Conservation (phyloP, 2,329 filamentous ascomycete species). For the Lachnellula cervina region DNA sequence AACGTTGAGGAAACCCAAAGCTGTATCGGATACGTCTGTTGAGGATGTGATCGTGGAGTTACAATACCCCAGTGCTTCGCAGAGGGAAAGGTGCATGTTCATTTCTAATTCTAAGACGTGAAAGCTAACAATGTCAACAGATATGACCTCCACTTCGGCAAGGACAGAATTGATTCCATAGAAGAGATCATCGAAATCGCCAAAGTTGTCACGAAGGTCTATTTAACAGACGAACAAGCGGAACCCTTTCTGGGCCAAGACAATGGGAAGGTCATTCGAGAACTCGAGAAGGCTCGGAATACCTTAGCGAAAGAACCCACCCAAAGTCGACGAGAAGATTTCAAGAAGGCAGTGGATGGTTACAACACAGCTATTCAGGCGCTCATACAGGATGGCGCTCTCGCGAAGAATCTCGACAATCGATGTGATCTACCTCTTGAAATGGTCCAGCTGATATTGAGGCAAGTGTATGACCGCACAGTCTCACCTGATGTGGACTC, state of each 20-base stretch:
- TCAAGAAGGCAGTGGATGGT: slow-evolving; percentile 64
- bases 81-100: slow-evolving; percentile 56
- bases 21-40: slow-evolving; percentile 41
- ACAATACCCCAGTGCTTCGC: slow-evolving; percentile 75
- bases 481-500: slow-evolving; percentile 85
- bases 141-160: slow-evolving; percentile 72
- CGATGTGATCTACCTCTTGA: slow-evolving; percentile 66
- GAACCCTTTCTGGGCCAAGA: slow-evolving; percentile 52
- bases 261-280: slow-evolving; percentile 67
- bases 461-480: slow-evolving; percentile 85
- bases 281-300: slow-evolving; percentile 62
- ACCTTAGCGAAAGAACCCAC: slow-evolving; percentile 39
- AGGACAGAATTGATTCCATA: slow-evolving; percentile 73
- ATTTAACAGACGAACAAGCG: slow-evolving; percentile 67
- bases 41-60: slow-evolving; percentile 59
- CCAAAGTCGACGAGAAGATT: slow-evolving; percentile 60
- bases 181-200: slow-evolving; percentile 69
- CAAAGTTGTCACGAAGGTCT: slow-evolving; percentile 66
- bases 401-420: slow-evolving; percentile 66
- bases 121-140: slow-evolving; percentile 32
- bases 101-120: neutral
- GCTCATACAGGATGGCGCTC: slow-evolving; percentile 63
- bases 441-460: slow-evolving; percentile 74
- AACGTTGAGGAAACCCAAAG: slow-evolving; percentile 45
- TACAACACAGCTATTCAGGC: slow-evolving; percentile 70